Base-by-base conservation (phyloP, 306 rosid species). In the Gynostemma pentaphyllum region DNA sequence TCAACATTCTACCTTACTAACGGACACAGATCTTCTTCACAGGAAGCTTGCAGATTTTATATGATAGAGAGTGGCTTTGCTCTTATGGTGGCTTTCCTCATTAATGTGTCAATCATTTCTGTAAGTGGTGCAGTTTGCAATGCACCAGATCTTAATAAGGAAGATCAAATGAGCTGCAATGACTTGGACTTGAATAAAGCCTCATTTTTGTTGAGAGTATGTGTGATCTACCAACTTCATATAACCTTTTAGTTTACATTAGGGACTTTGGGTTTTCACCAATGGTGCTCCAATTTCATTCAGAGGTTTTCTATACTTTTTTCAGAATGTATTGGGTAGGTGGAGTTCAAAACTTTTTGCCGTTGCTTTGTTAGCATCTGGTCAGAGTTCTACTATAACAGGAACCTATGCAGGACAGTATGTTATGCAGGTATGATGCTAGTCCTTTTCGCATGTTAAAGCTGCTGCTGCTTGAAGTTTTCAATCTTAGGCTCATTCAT, bases 341-440 rank as follows among this genome's bases (percentile, higher is more conserved):
- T 92, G 99, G 99, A 88, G 99, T 72, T 92, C 99, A 22, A 92
- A 86, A 70, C 78, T 92, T 68, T 92, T 92, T 46, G 99, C 90
- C 49, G 64, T 92, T 61, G 99, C 99, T 68, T 78, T 92, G 76
- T 84, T 92, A 45, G 99, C 99, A 32, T 92, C 99, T 2, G 99
- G 99, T 72, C 99, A 92, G 81, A 88, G 99, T 72, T 92, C 99
- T 71, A 92, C 99, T 1, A 92, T 92, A 73, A 92, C 99, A 57
- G 99, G 99, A 69, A 92, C 99, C 37, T 92, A 92, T 73, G 99
- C 99, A 7, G 99, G 99, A 47, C 99, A 92, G 73, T 92, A 88
- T 70, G 95, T 92, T 71, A 92, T 92, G 99, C 99, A 92, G 96
- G 99, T 87, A 81, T 27, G 12, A 30, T 72, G 8, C 41, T 68